Conservation (phyloP, 352 stramenopile species). For the Phytophthora pisi region DNA sequence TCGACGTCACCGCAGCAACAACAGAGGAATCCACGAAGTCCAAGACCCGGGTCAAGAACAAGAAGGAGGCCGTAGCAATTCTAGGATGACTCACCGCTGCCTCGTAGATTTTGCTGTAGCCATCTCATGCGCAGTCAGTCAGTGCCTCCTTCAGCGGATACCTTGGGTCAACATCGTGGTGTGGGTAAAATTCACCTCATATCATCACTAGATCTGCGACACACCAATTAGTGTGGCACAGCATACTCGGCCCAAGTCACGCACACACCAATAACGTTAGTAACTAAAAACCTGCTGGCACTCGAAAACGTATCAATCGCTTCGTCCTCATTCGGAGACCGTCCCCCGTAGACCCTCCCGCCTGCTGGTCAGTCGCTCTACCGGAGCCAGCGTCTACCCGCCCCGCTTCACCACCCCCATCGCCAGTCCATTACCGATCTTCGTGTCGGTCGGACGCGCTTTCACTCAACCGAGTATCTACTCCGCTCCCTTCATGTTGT, state of each 20-base stretch:
- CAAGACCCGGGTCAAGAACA: conserved; percentile 24
- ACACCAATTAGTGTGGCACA: conserved; percentile 25
- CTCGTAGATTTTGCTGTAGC: conserved; percentile 17
- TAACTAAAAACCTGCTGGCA: not conserved
- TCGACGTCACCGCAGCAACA: conserved; percentile 19
- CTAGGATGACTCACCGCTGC: conserved; percentile 28
- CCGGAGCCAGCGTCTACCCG: not conserved
- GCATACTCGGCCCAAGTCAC: conserved; percentile 11
- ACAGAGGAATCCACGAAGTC: conserved; percentile 12
- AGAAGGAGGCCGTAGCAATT: conserved; percentile 43
- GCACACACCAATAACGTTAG: conserved; percentile 12
- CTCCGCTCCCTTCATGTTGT: not conserved
- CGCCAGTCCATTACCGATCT: conserved; percentile 2
- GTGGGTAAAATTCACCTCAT: conserved; percentile 14
- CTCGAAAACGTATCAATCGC: not conserved
- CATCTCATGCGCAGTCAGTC: not conserved
- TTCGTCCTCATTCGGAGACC: not conserved
- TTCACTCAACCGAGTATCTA: not conserved
- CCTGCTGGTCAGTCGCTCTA: not conserved
- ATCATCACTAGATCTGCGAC: conserved; percentile 26
- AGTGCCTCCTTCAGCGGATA: not conserved
- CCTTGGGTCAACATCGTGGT: not conserved
- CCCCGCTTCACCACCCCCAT: not conserved
- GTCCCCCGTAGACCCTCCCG: not conserved
- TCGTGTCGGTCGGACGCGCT: not conserved